A percentile compares a stretch with the other conserved stretches of the same genome.
These are phyloP conservation scores for Capsaspora owczarzaki DNA, from an alignment of 78 protist genomes.

Conservation along the genomic window DNA sequence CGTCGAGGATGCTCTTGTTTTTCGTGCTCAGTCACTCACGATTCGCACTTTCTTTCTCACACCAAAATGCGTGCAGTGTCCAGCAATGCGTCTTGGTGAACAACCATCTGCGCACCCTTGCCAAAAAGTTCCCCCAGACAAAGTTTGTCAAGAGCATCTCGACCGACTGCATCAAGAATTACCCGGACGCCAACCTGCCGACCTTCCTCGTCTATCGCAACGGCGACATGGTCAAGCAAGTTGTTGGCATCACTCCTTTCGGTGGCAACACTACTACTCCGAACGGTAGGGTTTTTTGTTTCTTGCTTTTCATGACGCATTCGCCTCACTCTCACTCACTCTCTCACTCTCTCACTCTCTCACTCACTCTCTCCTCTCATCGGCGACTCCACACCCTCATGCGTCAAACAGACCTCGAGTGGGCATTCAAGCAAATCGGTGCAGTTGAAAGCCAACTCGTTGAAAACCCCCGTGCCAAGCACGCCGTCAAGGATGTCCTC, in stretches of 20 bases:
- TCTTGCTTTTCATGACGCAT: neutral
- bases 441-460: slow-evolving; percentile 39
- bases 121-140: slow-evolving; percentile 47
- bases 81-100: slow-evolving; percentile 47
- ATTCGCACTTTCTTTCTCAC: neutral
- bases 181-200: slow-evolving; percentile 68
- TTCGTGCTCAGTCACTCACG: neutral
- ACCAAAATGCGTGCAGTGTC: slow-evolving; percentile 30
- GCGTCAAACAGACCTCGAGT: slow-evolving; percentile 39
- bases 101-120: slow-evolving; percentile 34
- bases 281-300: slow-evolving; percentile 9
- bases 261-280: slow-evolving; percentile 36
- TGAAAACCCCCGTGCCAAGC: slow-evolving; percentile 28
- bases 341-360: neutral
- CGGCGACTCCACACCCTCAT: neutral
- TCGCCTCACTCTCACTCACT: neutral
- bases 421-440: slow-evolving; percentile 29
- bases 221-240: slow-evolving; percentile 39
- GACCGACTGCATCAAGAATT: slow-evolving; percentile 37
- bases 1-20: no score
- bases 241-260: slow-evolving; percentile 34
- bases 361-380: neutral
- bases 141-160: slow-evolving; percentile 48
- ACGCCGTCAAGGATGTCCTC: neutral
- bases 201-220: slow-evolving; percentile 56